A percentile compares a stretch with the other conserved stretches of the same genome.
Evolutionary conservation across 495 filamentous ascomycete genomes (phyloP).

Genomic region (Friedmanniomyces endolithicus): DNA sequence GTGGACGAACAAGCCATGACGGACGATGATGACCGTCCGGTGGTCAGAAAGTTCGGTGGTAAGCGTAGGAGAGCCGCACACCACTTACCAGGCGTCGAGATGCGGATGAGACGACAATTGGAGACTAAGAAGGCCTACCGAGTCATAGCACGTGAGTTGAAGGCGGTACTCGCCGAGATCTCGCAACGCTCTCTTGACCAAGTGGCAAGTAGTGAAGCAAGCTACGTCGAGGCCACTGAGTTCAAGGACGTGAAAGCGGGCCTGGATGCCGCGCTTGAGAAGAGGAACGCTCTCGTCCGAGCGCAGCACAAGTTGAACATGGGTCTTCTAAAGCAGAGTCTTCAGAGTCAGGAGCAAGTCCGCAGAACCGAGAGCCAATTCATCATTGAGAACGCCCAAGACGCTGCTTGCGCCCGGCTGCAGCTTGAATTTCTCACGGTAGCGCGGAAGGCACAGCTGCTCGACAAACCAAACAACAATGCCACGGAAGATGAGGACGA

Average conservation of each 20-base stretch:
- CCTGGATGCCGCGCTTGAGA: conserved; percentile 17
- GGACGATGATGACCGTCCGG: conserved; percentile 5
- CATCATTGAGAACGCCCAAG: neutral
- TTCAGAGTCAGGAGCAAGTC: conserved; percentile 1
- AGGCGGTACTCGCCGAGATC: conserved; percentile 28
- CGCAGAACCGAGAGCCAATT: neutral
- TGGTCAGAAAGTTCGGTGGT: conserved; percentile 26
- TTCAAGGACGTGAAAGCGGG: conserved; percentile 18
- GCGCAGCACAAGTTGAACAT: conserved; percentile 6
- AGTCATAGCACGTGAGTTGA: conserved; percentile 25
- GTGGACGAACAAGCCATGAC: conserved; percentile 15
- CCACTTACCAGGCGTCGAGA: conserved; percentile 26
- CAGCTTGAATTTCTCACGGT: conserved; percentile 11
- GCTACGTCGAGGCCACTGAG: conserved; percentile 22
- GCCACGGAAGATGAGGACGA: conserved; percentile 19
- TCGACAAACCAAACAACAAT: neutral
- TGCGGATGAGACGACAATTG: conserved; percentile 29
- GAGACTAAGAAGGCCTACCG: conserved; percentile 29
- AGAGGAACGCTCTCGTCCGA: conserved; percentile 13
- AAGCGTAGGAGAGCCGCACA: conserved; percentile 27
- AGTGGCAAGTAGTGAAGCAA: conserved; percentile 22
- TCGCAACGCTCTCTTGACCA: conserved; percentile 23
- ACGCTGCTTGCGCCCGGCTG: neutral
- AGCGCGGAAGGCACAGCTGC: conserved; percentile 3
- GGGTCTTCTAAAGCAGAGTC: neutral